Base-by-base conservation (phyloP, 2,329 filamentous ascomycete genomes). In the Stenocarpella maydis region DNA sequence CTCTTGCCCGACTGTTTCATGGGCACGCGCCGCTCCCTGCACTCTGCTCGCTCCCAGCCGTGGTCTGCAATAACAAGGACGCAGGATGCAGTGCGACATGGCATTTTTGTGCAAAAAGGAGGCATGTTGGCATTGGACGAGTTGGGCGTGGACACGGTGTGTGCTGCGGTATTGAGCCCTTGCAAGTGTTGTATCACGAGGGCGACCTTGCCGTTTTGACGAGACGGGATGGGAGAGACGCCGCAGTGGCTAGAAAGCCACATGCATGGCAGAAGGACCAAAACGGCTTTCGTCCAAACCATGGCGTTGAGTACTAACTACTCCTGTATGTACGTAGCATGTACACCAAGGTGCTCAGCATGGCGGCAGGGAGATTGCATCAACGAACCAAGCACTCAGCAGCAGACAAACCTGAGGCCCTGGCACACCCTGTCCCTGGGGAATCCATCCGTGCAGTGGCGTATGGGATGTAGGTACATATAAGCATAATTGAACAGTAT, bases 351-450 rank as follows among this genome's bases (percentile, higher is more conserved):
- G 1, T 15, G 26, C 14, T 43, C 3, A 54, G 39, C 31, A 55
- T 55, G 17, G 17, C 9, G 39, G 45, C 17, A 14, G 12, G 21
- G 28, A 17, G 39, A 61, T 19, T 61, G 58, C 58, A 47, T 47
- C 58, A 47, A 34, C 58, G 41, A 61, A 45, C 58, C 58, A 34
- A 43, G 41, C 58, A 61, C n/a, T n/a, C n/a, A n/a, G n/a, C n/a
- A n/a, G n/a, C n/a, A n/a, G 41, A 31, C 58, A 61, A 61, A 61
- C 58, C 41, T 47, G 41, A 45, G 58, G 58, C 24, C 58, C 41
- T 47, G 58, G 58, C 58, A 47, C 58, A 61, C 58, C 58, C 58
- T 61, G 58, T 61, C 58, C 19, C 41, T 26, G 26, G 58, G 58
- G 34, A 47, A n/a, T n/a, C n/a, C n/a, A n/a, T 47, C 41, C 47